A percentile compares a stretch with the other conserved stretches of the same genome.
Conservation (phyloP, 2,329 filamentous ascomycete genomes). For the Fusarium nelsonii region DNA sequence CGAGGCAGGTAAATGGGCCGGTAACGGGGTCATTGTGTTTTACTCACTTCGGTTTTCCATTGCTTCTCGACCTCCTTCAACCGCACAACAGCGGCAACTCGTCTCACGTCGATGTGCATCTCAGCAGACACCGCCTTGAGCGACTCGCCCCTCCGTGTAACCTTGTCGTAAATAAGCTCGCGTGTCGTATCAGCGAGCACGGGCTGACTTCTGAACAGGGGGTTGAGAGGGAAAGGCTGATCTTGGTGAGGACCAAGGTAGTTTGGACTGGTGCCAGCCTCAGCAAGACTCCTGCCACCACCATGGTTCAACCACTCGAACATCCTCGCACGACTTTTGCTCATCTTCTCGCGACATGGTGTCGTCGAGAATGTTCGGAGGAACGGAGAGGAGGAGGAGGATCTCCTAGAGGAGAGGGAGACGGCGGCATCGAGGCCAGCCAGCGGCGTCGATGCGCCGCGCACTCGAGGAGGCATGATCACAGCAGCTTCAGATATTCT, state of each 20-base stretch:
- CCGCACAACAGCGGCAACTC: conserved; percentile 86
- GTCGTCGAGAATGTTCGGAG: conserved; percentile 57
- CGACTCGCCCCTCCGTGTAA: conserved; percentile 74
- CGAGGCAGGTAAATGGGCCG: not conserved
- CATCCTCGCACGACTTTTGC: conserved; percentile 54
- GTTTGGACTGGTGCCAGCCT: conserved; percentile 48
- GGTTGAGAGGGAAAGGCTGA: conserved; percentile 81
- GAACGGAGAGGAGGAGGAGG: conserved; percentile 29
- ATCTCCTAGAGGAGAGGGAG: conserved; percentile 29
- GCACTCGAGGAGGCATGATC: conserved; percentile 53
- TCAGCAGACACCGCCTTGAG: conserved; percentile 83
- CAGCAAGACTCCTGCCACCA: conserved; percentile 44
- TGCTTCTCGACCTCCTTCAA: conserved; percentile 88
- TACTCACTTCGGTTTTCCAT: conserved; percentile 79
- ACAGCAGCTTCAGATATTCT: conserved; percentile 34
- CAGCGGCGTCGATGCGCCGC: conserved; percentile 48
- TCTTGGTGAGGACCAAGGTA: conserved; percentile 57
- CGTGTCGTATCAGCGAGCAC: conserved; percentile 80
- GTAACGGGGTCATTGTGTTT: conserved; percentile 3
- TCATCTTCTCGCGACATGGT: conserved; percentile 54
- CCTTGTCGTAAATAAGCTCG: conserved; percentile 78
- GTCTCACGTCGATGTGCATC: conserved; percentile 82
- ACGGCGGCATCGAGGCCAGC: conserved; percentile 49
- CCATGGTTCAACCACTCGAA: conserved; percentile 54
- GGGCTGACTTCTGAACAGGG: conserved; percentile 74